phyloP scores from a whole-genome alignment of 805 yeast species.

The Blastobotrys attinorum region DNA sequence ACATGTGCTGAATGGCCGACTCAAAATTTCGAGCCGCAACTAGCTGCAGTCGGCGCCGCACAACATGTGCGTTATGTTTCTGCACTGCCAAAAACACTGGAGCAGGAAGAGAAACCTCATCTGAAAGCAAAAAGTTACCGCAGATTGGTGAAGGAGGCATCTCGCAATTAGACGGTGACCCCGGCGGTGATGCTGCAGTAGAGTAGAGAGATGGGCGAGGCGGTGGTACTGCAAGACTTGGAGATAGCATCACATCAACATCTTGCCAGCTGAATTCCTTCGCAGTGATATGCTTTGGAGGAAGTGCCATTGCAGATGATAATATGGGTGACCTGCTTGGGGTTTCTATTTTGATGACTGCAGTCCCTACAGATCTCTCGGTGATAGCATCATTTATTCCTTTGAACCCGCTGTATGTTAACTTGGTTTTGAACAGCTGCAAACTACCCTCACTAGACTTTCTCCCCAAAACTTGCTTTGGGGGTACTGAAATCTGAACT shows the following conservation, averaged over 20 bases:
- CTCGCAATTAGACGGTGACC: background rate
- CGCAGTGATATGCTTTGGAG: background rate
- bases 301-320: background rate
- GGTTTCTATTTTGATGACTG: background rate
- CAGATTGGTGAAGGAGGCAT: conserved; percentile 1
- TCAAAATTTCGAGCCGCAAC: conserved; percentile 10
- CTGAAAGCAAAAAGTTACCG: background rate
- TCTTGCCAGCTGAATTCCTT: no score
- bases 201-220: no score
- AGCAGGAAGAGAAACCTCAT: background rate
- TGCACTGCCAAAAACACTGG: conserved; percentile 9
- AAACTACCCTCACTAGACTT: background rate
- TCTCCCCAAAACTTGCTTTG: background rate
- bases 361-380: background rate
- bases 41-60: conserved; percentile 12
- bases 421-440: background rate
- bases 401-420: background rate
- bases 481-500: conserved; percentile 9
- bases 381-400: background rate
- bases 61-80: conserved; percentile 5
- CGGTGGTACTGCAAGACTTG: no score
- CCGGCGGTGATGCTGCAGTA: no score
- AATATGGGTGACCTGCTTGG: no score
- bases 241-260: no score
- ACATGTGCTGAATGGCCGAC: conserved; percentile 1